phyloP scores from a whole-genome alignment of 176 grass and related monocot species.

The Ensete glaucum region DNA sequence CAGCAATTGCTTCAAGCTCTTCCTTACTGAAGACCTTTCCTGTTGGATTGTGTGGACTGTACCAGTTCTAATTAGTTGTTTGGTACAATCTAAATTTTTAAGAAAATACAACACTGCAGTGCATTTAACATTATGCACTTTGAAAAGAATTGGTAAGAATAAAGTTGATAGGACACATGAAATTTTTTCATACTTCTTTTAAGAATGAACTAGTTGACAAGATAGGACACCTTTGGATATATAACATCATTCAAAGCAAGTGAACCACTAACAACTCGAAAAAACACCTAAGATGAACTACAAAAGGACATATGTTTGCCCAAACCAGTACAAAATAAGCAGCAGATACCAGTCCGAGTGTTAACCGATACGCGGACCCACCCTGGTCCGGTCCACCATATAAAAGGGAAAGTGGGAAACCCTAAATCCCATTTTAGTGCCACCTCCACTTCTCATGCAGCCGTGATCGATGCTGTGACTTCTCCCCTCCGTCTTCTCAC shows the following conservation, averaged over 20 bases:
- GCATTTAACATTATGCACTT: not conserved
- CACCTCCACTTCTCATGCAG: no score
- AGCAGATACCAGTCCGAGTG: no score
- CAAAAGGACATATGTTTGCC: no score
- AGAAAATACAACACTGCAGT: not conserved
- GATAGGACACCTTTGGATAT: not conserved
- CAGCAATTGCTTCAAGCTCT: constrained; percentile 51
- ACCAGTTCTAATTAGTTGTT: constrained; percentile 21
- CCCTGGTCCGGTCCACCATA: no score
- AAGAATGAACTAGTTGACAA: not conserved
- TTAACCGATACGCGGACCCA: no score
- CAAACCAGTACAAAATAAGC: no score
- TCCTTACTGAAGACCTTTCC: constrained; percentile 74
- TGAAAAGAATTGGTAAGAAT: not conserved
- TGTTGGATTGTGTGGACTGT: constrained; percentile 90
- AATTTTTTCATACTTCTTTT: not conserved
- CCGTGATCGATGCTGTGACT: no score
- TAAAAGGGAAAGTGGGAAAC: no score
- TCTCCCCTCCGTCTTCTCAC: no score
- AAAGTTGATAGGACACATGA: not conserved
- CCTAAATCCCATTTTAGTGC: no score
- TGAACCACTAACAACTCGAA: not conserved
- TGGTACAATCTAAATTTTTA: not conserved
- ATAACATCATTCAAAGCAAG: not conserved
- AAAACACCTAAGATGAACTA: not conserved